A percentile compares a stretch with the other conserved stretches of the same genome.
Conservation (phyloP, 2,329 filamentous ascomycete species). For the Cercospora sp. region DNA sequence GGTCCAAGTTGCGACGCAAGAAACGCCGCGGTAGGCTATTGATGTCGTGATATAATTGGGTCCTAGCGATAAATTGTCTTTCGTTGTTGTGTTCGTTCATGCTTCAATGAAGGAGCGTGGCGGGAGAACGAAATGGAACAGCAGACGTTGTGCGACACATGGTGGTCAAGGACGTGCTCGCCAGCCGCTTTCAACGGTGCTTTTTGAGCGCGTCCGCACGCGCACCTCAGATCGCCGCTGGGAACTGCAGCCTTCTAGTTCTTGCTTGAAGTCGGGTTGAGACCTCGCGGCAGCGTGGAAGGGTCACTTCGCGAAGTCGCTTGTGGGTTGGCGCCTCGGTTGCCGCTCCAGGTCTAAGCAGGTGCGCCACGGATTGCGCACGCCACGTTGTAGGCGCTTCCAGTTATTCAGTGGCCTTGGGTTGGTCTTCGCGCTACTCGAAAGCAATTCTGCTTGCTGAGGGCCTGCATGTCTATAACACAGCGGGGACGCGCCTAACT, state of each 20-base stretch:
- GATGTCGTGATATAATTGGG: conserved; percentile 15
- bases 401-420: not conserved
- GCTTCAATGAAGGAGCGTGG: conserved; percentile 1
- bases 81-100: conserved; percentile 13
- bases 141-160: conserved; percentile 7
- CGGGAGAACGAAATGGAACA: not conserved
- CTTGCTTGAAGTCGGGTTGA: not conserved
- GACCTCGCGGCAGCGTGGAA: not conserved
- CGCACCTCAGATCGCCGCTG: not conserved
- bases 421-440: not conserved
- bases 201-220: not conserved
- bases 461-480: not conserved
- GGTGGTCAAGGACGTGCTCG: not conserved
- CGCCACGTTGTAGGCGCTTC: not conserved
- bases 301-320: not conserved
- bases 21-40: conserved; percentile 21
- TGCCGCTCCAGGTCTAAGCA: not conserved
- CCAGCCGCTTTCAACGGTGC: not conserved
- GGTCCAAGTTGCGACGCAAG: conserved; percentile 38
- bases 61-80: conserved; percentile 5
- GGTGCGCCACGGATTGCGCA: not conserved
- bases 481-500: not conserved
- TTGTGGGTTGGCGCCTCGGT: not conserved
- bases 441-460: not conserved
- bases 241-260: not conserved